Evolutionary conservation across 23 red algal species (phyloP), one percentile per base, ranked within the genome.

Genomic region (Cyanidium caldarium): DNA sequence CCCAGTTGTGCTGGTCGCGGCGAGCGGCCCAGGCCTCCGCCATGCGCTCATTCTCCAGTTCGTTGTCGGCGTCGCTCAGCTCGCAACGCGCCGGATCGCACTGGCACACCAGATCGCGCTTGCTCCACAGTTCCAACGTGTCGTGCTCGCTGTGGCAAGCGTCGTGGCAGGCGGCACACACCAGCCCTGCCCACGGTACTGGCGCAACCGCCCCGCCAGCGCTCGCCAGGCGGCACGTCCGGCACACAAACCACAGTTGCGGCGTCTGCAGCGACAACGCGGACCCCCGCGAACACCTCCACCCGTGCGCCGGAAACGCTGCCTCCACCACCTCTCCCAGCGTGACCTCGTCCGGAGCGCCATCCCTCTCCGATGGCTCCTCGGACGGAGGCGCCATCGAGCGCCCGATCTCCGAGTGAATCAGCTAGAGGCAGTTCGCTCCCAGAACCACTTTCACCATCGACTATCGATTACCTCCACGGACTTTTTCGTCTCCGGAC

Each of bases 141-240:
- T 61, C 51, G 51, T 61, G 51, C 10, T 61, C 51, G 7, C n/a
- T 28, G 51, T 61, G 51, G 51, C 51, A 61, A 28, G 51, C 51
- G 5, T 61, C 51, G 10, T 16, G n/a, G 31, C 51, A 61, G 3
- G 51, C 51, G 7, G 19, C n/a, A 28, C 51, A 61, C 21, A 61
- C 51, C 7, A 61, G 19, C 7, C 7, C 5, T 5, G 51, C n/a
- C n/a, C n/a, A n/a, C n/a, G n/a, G n/a, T 12, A 21, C 5, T 14
- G 10, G 7, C 10, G 51, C n/a, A 5, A 16, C 51, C 51, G 19
- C 51, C 3, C n/a, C n/a, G n/a, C 7, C 10, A 7, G 51, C 51
- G 10, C 12, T 17, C 40, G 12, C 12, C 40, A 17, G 10, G n/a
- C n/a, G 19, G 23, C 51, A 61, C 10, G 51, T 61, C 13, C 51